Percentiles rank a stretch among this genome's conserved stretches.
Evolutionary conservation across 1,139 yeast genomes (phyloP).

Genomic region (Geotrichum armillariae): DNA sequence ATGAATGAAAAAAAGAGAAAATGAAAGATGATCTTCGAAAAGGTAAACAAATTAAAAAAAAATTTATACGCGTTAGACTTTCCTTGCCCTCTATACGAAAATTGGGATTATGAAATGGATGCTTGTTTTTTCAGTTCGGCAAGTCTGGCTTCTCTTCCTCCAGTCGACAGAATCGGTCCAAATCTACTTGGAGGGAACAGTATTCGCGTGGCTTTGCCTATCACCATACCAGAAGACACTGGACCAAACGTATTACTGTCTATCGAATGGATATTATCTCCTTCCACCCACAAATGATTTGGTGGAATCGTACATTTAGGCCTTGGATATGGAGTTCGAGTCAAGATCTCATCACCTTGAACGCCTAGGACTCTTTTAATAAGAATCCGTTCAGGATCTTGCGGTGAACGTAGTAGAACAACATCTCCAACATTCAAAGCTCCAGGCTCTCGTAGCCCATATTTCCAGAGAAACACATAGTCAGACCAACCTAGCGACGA

Average conservation of each 20-base stretch:
- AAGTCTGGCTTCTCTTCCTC: slow-evolving; percentile 37
- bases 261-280: slow-evolving; percentile 82
- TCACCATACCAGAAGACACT: slow-evolving; percentile 69
- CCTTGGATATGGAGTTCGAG: slow-evolving; percentile 68
- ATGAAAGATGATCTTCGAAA: background rate
- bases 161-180: slow-evolving; percentile 33
- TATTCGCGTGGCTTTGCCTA: slow-evolving; percentile 67
- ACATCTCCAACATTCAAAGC: slow-evolving; percentile 66
- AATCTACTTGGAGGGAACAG: slow-evolving; percentile 67
- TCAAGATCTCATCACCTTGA: slow-evolving; percentile 65
- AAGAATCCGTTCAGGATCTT: slow-evolving; percentile 67
- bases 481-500: slow-evolving; percentile 52
- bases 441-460: slow-evolving; percentile 50
- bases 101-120: slow-evolving; percentile 1
- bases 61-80: slow-evolving; percentile 8
- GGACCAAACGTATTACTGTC: slow-evolving; percentile 90
- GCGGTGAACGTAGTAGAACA: slow-evolving; percentile 74
- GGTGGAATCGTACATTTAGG: slow-evolving; percentile 62
- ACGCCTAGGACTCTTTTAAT: slow-evolving; percentile 77
- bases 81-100: too few species aligned
- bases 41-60: background rate
- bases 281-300: slow-evolving; percentile 92
- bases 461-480: slow-evolving; percentile 71
- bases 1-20: background rate
- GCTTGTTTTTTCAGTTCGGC: slow-evolving; percentile 18